Base-by-base conservation (phyloP, 768 basidiomycete genomes). In the Lentinula boryana region DNA sequence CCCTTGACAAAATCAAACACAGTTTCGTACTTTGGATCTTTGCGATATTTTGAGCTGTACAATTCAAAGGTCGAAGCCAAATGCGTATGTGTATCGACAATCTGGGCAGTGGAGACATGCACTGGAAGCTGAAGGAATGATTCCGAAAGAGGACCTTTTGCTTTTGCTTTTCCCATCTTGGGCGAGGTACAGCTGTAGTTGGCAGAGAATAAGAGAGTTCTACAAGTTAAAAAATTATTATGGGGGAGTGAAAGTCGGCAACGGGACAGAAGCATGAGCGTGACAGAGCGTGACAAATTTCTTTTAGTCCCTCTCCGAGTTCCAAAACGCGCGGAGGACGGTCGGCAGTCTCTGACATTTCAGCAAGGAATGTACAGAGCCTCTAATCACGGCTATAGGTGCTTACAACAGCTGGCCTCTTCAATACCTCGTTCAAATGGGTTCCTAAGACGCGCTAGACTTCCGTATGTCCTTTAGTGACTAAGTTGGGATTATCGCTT, bases 81-180 rank as follows among this genome's bases (percentile, higher is more conserved):
- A 66, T 94, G 93, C 0, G 90, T 91, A 73, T 95, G 93, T 0
- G 92, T 94, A 73, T 95, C 93, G 16, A 93, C 77, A 65, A 94
- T 83, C 4, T 75, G 67, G 4, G 72, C 58, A 1, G 70, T 55
- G 2, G 76, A 70, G 2, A 75, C 75, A 57, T 68, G 70, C 70
- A 69, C 62, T 13, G 80, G 78, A 32, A 56, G 55, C 16, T 56
- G 55, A 10, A 56, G 55, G 16, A 56, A 56, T 5, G 21, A 9
- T 43, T 56, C 55, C 10, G 55, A 27, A 27, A 38, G 40, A 5
- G 36, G 31, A 33, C 50, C 33, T 31, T 35, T 51, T 33, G 55
- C 18, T 56, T 40, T 56, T 41, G 9, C 7, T n/a, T 56, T 56
- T 8, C 55, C 55, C 55, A 56, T 56, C 23, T 40, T 56, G 6